A percentile compares a stretch with the other conserved stretches of the same genome.
Conservation (phyloP, 805 yeast species). For the Pichia nanzhaoensis region DNA sequence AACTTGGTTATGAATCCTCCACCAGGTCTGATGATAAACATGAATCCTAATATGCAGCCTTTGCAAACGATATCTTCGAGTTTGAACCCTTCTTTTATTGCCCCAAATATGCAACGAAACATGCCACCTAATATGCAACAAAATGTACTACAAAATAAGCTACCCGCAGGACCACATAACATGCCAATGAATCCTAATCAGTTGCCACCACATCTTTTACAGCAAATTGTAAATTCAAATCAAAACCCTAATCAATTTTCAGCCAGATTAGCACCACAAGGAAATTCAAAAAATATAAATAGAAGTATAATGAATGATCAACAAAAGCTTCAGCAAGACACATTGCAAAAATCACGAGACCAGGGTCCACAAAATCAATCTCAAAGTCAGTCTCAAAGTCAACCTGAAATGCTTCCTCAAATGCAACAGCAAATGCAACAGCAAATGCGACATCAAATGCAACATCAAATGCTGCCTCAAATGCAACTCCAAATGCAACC, state of each 20-base stretch:
- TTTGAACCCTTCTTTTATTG: conserved; percentile 1
- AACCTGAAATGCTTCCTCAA: too few species aligned
- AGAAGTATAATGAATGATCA: background rate
- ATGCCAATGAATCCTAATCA: conserved; percentile 2
- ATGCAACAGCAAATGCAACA: too few species aligned
- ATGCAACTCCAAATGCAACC: too few species aligned
- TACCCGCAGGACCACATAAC: background rate
- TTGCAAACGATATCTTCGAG: too few species aligned
- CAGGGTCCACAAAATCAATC: background rate
- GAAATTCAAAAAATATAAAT: background rate
- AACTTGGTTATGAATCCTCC: background rate
- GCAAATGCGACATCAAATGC: too few species aligned
- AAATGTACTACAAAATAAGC: background rate
- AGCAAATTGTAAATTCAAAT: background rate
- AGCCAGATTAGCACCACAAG: background rate
- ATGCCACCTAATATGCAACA: conserved; percentile 4
- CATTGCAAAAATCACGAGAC: background rate
- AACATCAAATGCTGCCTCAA: too few species aligned
- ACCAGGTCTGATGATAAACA: background rate
- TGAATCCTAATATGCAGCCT: background rate
- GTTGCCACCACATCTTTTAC: conserved; percentile 5
- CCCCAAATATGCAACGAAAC: background rate
- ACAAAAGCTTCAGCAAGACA: background rate
- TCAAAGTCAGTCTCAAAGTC: too few species aligned
- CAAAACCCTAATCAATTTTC: conserved; percentile 1